Evolutionary conservation across 257 asterid genomes (phyloP).

Genomic region (Solanum chaucha): DNA sequence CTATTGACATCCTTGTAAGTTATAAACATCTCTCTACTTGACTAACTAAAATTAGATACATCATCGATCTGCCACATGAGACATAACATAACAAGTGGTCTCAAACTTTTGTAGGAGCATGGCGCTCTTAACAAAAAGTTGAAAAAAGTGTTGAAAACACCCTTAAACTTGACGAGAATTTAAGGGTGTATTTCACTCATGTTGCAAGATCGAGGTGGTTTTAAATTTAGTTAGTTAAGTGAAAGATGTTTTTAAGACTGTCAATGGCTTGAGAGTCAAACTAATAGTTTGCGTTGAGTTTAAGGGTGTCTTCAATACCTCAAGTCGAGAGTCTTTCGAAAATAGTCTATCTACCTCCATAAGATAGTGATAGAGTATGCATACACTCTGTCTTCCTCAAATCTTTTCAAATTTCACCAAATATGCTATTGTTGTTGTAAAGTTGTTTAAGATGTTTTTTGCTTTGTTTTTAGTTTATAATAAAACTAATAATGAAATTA

Average conservation of each 20-base stretch:
- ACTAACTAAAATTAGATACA: not conserved
- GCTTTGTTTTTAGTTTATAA: too few species aligned
- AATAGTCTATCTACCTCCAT: too few species aligned
- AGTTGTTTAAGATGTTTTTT: not conserved
- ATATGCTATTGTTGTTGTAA: not conserved
- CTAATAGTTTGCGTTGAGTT: too few species aligned
- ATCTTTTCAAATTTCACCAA: too few species aligned
- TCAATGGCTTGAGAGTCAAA: not conserved
- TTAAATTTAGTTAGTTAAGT: too few species aligned
- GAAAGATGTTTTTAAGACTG: fast-evolving
- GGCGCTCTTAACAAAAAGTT: too few species aligned
- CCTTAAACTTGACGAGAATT: not conserved
- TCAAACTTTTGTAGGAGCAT: not conserved
- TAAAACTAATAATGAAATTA: not conserved
- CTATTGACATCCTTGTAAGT: not conserved
- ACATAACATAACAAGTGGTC: fast-evolving
- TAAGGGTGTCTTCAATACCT: not conserved
- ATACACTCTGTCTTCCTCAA: too few species aligned
- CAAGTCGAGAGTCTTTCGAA: fast-evolving
- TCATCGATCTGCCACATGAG: not conserved
- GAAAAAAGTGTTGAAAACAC: not conserved
- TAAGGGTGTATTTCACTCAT: too few species aligned
- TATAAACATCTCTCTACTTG: too few species aligned
- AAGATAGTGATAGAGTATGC: too few species aligned
- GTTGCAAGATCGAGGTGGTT: not conserved